Evolutionary conservation across 768 basidiomycete genomes (phyloP).

Genomic region (Pseudohyphozyma bogoriensis): DNA sequence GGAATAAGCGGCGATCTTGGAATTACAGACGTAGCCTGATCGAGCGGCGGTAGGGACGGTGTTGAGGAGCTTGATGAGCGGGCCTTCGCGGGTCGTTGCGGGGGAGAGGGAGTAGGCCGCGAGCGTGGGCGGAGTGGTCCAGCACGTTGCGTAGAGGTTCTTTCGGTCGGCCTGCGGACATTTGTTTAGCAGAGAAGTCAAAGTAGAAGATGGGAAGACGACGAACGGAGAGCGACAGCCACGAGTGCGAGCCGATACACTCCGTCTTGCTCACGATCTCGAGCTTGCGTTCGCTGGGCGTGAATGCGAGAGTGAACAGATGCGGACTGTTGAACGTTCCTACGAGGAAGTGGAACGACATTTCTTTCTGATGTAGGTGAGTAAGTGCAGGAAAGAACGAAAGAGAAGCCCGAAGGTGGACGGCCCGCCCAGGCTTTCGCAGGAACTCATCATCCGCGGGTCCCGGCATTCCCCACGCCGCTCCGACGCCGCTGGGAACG

Average conservation of each 20-base stretch:
- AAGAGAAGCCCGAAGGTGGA: neutral
- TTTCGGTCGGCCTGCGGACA: slow-evolving; percentile 5
- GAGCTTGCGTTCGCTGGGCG: neutral
- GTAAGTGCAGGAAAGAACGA: neutral
- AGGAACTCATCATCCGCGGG: too few relatives aligned
- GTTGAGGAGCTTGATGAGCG: slow-evolving; percentile 21
- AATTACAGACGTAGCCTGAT: slow-evolving; percentile 33
- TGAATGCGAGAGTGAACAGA: slow-evolving; percentile 27
- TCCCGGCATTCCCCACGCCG: too few relatives aligned
- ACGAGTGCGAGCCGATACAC: slow-evolving; percentile 26
- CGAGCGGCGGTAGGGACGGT: slow-evolving; percentile 23
- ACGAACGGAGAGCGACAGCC: slow-evolving; percentile 27
- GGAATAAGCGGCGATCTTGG: slow-evolving; percentile 21
- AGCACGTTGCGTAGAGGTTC: slow-evolving; percentile 30
- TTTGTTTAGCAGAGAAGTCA: neutral
- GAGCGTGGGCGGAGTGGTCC: slow-evolving; percentile 30
- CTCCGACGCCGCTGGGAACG: too few relatives aligned
- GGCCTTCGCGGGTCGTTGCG: neutral
- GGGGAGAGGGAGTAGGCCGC: slow-evolving; percentile 27
- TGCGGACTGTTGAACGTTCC: slow-evolving; percentile 28
- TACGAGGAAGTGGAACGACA: slow-evolving; percentile 25
- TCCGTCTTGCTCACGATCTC: slow-evolving; percentile 8
- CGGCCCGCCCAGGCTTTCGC: too few relatives aligned
- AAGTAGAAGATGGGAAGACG: neutral
- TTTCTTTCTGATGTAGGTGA: too few relatives aligned